Percentiles rank a stretch among this genome's conserved stretches.
Evolutionary conservation across 257 asterid genomes (phyloP).

Genomic region (Echium plantagineum): DNA sequence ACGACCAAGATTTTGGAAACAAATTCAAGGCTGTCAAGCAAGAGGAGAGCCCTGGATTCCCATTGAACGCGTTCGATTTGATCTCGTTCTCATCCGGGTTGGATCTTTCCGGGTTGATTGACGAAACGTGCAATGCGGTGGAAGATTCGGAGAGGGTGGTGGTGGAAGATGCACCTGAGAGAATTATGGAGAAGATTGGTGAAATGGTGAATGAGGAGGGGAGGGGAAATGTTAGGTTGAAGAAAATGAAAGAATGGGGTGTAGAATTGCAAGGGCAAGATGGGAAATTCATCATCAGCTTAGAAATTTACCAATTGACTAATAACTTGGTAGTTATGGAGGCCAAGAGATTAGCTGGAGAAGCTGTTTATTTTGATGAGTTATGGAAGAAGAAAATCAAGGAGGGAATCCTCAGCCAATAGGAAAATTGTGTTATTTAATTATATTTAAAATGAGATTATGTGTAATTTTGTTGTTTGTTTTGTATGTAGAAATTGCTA

Average conservation of each 20-base stretch:
- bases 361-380: conserved; percentile 26
- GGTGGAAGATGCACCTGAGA: conserved; percentile 47
- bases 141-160: conserved; percentile 43
- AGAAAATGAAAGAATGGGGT: conserved; percentile 37
- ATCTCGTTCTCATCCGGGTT: conserved; percentile 74
- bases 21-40: conserved; percentile 16
- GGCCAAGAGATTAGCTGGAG: conserved; percentile 42
- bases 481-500: background rate
- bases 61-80: conserved; percentile 62
- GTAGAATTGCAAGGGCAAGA: conserved; percentile 49
- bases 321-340: conserved; percentile 49
- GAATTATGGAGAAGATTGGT: conserved; percentile 35
- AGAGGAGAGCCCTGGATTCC: conserved; percentile 21
- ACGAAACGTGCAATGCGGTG: conserved; percentile 13
- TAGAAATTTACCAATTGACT: conserved; percentile 48
- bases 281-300: conserved; percentile 38
- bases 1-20: conserved; percentile 12
- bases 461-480: background rate
- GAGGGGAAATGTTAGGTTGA: conserved; percentile 16
- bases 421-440: conserved; percentile 1
- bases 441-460: background rate
- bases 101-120: conserved; percentile 57
- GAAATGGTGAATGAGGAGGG: conserved; percentile 40
- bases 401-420: conserved; percentile 31
- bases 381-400: conserved; percentile 39